Base-by-base conservation (phyloP, 306 rosid species). In the Luffa aegyptiaca region DNA sequence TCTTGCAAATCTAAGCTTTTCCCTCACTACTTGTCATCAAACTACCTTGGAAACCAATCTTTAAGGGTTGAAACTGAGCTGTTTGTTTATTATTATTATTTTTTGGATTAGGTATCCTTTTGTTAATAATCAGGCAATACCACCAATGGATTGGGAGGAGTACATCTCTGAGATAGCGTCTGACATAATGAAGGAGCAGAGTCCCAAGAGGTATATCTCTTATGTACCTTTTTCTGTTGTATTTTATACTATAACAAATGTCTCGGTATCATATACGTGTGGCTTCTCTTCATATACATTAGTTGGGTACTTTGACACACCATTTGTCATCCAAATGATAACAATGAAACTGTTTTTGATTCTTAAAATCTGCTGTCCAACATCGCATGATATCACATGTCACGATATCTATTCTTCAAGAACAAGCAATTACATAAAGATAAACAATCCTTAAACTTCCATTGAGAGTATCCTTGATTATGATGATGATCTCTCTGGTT, bases 61-160 rank as follows among this genome's bases (percentile, higher is more conserved):
- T 41, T 75, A 55, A 21, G 35, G 80, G 74, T 81, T 78, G 87
- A 72, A 18, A 20, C 73, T 83, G 13, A 48, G 70, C 58, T 71
- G 46, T 84, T 80, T 53, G 39, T 76, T 49, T 78, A 35, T 86
- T 48, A 26, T 26, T 26, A 26, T 74, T 78, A 46, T 69, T 41
- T 41, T 72, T 69, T 77, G 84, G 77, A 80, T 81, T 83, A 95
- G 98, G 84, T 95, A 95, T 90, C 98, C 98, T 68, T 92, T 95
- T 85, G 84, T 86, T 41, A 78, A 83, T 73, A 90, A 87, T 81
- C 98, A 95, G 80, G 53, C 85, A 75, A 92, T 95, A 81, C 68
- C 97, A 48, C 92, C 92, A 68, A 92, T 92, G 97, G 97, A 95
- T 83, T 95, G 97, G 98, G 98, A 95, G 82, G 98, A 95, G 85